Conservation (phyloP, 2,329 filamentous ascomycete species). For the Fusarium redolens region DNA sequence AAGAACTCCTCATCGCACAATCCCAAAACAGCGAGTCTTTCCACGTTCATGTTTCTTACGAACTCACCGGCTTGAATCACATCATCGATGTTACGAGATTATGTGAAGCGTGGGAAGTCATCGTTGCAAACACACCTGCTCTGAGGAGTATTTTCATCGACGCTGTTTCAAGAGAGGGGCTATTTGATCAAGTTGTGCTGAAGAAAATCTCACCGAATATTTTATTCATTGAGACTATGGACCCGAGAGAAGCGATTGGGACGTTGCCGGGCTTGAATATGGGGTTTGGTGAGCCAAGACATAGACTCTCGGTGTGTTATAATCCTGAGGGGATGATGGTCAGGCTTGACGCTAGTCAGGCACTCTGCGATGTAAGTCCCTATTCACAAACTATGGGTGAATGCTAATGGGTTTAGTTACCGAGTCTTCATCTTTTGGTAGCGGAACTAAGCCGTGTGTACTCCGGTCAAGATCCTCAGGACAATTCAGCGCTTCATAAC, state of each 20-base stretch:
- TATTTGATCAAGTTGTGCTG: constrained; percentile 64
- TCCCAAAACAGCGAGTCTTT: constrained; percentile 55
- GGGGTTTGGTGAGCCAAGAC: constrained; percentile 56
- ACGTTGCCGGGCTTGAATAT: constrained; percentile 55
- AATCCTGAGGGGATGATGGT: constrained; percentile 57
- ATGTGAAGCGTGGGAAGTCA: constrained; percentile 62
- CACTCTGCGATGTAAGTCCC: constrained; percentile 58
- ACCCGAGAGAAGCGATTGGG: constrained; percentile 52
- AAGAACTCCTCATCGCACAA: constrained; percentile 62
- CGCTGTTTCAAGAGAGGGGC: constrained; percentile 59
- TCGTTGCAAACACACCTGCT: constrained; percentile 58
- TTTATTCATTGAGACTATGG: constrained; percentile 62
- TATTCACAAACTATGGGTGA: too few species aligned
- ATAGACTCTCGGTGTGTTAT: constrained; percentile 63
- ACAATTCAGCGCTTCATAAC: constrained; percentile 38
- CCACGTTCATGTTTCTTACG: constrained; percentile 60
- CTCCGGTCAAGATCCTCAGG: constrained; percentile 48
- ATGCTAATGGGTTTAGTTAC: neutral
- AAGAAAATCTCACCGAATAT: constrained; percentile 61
- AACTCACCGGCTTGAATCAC: constrained; percentile 54
- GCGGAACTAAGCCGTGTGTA: constrained; percentile 61
- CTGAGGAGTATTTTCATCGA: constrained; percentile 65
- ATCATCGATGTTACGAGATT: constrained; percentile 57
- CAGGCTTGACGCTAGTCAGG: constrained; percentile 63
- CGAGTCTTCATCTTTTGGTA: constrained; percentile 59